Evolutionary conservation across 495 filamentous ascomycete genomes (phyloP).

Genomic region (Podospora didyma): DNA sequence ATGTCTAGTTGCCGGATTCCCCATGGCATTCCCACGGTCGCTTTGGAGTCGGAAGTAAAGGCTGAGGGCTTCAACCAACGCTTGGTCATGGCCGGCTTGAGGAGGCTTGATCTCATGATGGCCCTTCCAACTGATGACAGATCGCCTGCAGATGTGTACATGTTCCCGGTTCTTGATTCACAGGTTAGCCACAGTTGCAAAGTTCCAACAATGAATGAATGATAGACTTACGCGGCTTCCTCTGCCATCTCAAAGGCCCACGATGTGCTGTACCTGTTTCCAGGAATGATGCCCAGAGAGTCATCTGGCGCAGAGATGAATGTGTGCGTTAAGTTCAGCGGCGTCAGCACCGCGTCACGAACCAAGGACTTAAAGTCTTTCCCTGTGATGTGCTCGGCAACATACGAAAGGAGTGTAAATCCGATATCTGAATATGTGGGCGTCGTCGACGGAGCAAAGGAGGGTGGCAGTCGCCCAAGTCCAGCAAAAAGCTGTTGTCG

Average conservation of each 20-base stretch:
- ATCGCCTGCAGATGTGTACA: slow-evolving; percentile 51
- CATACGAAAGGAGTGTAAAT: slow-evolving; percentile 34
- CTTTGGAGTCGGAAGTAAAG: slow-evolving; percentile 43
- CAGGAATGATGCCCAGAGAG: slow-evolving; percentile 33
- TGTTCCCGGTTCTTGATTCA: slow-evolving; percentile 46
- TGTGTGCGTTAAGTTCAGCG: slow-evolving; percentile 41
- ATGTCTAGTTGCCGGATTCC: slow-evolving; percentile 43
- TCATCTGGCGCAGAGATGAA: slow-evolving; percentile 29
- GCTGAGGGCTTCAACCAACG: slow-evolving; percentile 53
- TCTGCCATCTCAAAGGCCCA: slow-evolving; percentile 34
- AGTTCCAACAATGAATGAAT: neutral
- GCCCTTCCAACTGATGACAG: slow-evolving; percentile 47
- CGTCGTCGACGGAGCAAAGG: slow-evolving; percentile 32
- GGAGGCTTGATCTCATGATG: slow-evolving; percentile 48
- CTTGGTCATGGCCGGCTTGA: slow-evolving; percentile 44
- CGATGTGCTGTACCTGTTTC: slow-evolving; percentile 18
- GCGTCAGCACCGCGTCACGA: slow-evolving; percentile 32
- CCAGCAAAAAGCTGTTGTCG: slow-evolving; percentile 38
- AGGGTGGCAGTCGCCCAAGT: slow-evolving; percentile 29
- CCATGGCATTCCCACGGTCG: slow-evolving; percentile 54
- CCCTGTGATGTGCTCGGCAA: slow-evolving; percentile 36
- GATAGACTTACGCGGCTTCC: slow-evolving; percentile 30
- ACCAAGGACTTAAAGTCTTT: slow-evolving; percentile 35
- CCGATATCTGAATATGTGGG: slow-evolving; percentile 40
- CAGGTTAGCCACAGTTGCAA: neutral